These are phyloP conservation scores for Odonthalia washingtoniensis DNA, from an alignment of 31 red algal species.

Conservation along the genomic window DNA sequence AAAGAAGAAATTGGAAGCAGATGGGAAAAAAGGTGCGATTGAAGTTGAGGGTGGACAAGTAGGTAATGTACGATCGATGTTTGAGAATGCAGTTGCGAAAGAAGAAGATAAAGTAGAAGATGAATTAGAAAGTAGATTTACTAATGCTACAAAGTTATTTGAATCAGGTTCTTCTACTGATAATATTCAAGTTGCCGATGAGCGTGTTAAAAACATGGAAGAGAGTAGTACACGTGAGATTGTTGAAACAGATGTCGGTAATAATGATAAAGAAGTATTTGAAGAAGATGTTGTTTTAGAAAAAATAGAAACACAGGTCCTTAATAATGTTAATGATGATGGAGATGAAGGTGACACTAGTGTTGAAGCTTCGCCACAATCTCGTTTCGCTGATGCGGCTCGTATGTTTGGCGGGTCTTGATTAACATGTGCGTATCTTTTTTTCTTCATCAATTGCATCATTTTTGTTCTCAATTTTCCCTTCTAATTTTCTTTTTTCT, in stretches of 20 bases:
- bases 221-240: too few relatives aligned
- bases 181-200: too few relatives aligned
- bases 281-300: too few relatives aligned
- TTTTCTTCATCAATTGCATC: too few relatives aligned
- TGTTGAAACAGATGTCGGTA: not conserved
- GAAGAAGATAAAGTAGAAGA: not conserved
- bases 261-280: too few relatives aligned
- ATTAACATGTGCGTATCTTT: too few relatives aligned
- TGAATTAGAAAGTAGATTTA: not conserved
- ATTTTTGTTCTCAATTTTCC: too few relatives aligned
- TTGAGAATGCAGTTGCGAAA: not conserved
- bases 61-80: not conserved
- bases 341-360: too few relatives aligned
- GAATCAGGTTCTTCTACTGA: not conserved
- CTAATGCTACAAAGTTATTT: not conserved
- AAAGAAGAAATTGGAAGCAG: not conserved
- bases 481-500: too few relatives aligned
- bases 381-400: not conserved
- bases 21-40: not conserved
- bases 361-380: not conserved
- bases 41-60: not conserved
- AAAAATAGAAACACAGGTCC: too few relatives aligned
- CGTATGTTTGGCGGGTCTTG: not conserved
- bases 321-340: too few relatives aligned
- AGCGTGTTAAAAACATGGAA: not conserved